Percentiles rank a stretch among this genome's conserved stretches.
Evolutionary conservation across 2,329 filamentous ascomycete genomes (phyloP).

Genomic region (Didymella exigua): DNA sequence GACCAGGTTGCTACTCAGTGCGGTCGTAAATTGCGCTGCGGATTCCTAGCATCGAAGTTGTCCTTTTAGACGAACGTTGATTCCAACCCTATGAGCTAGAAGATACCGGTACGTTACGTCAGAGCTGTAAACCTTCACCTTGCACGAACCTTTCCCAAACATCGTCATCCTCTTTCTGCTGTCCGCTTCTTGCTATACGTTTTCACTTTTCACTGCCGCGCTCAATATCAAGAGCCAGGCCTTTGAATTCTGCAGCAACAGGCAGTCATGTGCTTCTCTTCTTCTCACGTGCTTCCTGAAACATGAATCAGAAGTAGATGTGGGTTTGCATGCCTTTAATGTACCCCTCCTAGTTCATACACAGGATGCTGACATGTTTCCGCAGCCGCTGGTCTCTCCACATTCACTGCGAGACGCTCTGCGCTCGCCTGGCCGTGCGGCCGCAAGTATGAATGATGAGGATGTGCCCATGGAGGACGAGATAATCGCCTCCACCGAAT

Average conservation of each 20-base stretch:
- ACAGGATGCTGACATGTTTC: background rate
- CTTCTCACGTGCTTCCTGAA: background rate
- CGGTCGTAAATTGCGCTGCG: background rate
- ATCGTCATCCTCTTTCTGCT: background rate
- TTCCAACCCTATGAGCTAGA: conserved; percentile 5
- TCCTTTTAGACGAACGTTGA: background rate
- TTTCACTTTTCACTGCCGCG: background rate
- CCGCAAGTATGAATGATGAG: conserved; percentile 34
- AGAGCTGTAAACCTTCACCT: background rate
- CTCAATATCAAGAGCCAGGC: background rate
- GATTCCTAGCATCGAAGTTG: background rate
- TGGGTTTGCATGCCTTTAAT: no score
- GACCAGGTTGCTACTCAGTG: background rate
- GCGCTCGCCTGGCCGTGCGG: conserved; percentile 19
- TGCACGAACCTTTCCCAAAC: background rate
- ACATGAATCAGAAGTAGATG: background rate
- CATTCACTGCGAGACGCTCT: conserved; percentile 24
- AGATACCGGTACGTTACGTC: background rate
- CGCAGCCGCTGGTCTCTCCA: conserved; percentile 17
- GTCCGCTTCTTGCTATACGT: background rate
- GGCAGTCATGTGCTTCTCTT: background rate
- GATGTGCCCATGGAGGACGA: conserved; percentile 43
- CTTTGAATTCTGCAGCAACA: background rate
- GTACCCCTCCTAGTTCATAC: background rate
- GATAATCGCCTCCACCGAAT: conserved; percentile 40